Evolutionary conservation across 305 asterid species (phyloP), one percentile per base, ranked within the genome.

Genomic region (Fraxinus platypoda): DNA sequence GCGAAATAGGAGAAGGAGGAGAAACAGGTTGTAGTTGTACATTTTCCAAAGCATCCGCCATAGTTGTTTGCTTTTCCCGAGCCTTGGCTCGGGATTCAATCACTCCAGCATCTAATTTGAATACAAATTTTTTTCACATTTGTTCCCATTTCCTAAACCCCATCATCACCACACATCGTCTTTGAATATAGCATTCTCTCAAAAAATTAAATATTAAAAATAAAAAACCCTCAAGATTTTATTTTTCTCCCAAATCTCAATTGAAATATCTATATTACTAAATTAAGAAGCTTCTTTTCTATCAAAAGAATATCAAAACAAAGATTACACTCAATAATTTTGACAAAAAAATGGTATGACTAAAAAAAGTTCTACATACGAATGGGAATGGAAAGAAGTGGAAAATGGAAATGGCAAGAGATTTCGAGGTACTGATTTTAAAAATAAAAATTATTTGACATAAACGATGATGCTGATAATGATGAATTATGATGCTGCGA

Each of bases 1-100:
- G 85, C 78, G 84, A 76, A 46, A 74, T 17, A 17, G 23, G 82
- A 30, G 83, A 82, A 75, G 80, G 82, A 79, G 77, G 75, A 83
- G 86, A 83, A 82, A 71, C 87, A 46, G 83, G 82, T 78, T 71
- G 87, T 12, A 78, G 90, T 80, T 88, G 89, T 72, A 64, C 88
- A 90, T 78, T 84, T 74, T 83, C 89, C 30, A 79, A 75, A 84
- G 85, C 85, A 62, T 82, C 87, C 19, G 86, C 87, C 91, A 88
- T 87, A 81, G 84, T 30, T 25, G 28, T 78, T 78, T 80, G 76
- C n/a, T 81, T 88, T 81, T 84, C 86, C 99, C 97, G 98, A 94
- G 98, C 98, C 91, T 82, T 90, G 74, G 98, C 97, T 85, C 94
- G 94, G 94, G 93, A 89, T 88, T 84, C 92, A 89, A 91, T 87